Conservation (phyloP, 306 rosid species). For the Prunus persica region DNA sequence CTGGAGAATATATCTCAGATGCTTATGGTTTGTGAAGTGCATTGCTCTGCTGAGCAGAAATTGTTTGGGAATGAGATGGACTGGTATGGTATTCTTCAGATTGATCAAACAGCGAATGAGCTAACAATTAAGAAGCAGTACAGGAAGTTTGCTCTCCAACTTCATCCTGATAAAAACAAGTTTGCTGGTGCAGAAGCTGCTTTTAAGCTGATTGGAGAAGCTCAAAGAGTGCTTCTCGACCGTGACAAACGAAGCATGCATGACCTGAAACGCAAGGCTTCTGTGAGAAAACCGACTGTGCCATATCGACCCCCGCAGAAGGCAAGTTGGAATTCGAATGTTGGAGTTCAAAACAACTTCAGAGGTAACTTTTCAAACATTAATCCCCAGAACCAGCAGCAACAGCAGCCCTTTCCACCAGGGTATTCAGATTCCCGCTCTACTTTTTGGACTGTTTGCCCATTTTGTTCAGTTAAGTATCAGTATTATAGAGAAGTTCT, state of each 20-base stretch:
- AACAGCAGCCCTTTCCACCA: conserved; percentile 44
- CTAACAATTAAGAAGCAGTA: conserved; percentile 74
- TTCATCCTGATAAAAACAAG: conserved; percentile 97
- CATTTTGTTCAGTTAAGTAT: conserved; percentile 59
- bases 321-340: conserved; percentile 35
- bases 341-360: conserved; percentile 40
- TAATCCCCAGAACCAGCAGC: conserved; percentile 44
- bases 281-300: conserved; percentile 31
- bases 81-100: conserved; percentile 85
- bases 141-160: conserved; percentile 85
- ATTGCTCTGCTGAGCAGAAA: conserved; percentile 65
- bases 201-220: conserved; percentile 88
- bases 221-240: conserved; percentile 82
- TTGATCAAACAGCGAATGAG: conserved; percentile 70
- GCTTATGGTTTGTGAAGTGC: conserved; percentile 86
- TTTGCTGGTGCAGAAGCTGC: conserved; percentile 95
- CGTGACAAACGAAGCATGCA: conserved; percentile 50
- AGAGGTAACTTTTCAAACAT: conserved; percentile 38
- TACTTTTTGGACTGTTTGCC: conserved; percentile 81
- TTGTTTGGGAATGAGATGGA: conserved; percentile 50
- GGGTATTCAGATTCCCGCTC: conserved; percentile 34
- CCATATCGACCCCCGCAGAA: conserved; percentile 40
- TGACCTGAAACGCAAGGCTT: conserved; percentile 50
- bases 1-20: conserved; percentile 76
- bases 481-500: conserved; percentile 53